Percentiles rank a stretch among this genome's conserved stretches.
These are phyloP conservation scores for Tubosaeta brunneosetosa DNA, from an alignment of 768 basidiomycete species.

Conservation along the genomic window DNA sequence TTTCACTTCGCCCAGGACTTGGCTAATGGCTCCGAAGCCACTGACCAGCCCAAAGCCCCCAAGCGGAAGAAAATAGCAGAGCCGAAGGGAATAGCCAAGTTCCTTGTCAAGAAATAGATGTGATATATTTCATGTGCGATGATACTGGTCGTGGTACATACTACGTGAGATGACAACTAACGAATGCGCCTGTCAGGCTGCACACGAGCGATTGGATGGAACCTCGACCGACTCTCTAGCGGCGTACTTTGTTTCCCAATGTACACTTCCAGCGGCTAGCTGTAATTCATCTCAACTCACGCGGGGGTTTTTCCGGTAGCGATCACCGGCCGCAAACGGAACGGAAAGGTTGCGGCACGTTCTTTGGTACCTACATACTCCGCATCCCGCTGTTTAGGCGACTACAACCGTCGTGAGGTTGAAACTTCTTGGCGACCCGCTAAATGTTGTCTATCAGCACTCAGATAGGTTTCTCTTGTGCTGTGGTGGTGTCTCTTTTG, in stretches of 20 bases:
- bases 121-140: neutral
- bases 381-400: neutral
- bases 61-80: constrained; percentile 31
- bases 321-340: neutral
- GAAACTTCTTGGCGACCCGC: neutral
- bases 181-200: no score
- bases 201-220: no score
- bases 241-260: no score
- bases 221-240: no score
- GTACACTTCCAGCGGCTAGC: no score
- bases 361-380: neutral
- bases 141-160: neutral
- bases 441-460: neutral
- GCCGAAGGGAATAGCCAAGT: constrained; percentile 44
- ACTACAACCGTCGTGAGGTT: neutral
- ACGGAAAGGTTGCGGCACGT: no score
- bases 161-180: neutral
- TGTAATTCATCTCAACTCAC: no score
- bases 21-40: constrained; percentile 37
- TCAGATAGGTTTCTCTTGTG: neutral
- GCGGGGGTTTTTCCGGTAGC: no score
- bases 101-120: constrained; percentile 35
- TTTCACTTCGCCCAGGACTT: constrained; percentile 86
- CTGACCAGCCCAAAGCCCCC: constrained; percentile 13
- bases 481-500: no score